Conservation (phyloP, 768 basidiomycete species). For the Leucocoprinus leucothites region DNA sequence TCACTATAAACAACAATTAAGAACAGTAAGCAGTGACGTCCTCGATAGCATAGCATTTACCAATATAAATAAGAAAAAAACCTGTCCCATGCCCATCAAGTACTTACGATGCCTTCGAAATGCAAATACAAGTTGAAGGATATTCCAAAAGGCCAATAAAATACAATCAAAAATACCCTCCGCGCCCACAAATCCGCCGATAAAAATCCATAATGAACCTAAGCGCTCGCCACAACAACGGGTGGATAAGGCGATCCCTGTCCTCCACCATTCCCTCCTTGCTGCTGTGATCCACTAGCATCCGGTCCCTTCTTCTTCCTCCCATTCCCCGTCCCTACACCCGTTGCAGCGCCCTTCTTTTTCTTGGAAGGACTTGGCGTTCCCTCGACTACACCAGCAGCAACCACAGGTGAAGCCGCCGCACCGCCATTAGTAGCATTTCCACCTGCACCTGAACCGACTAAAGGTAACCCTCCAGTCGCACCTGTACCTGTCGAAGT, state of each 20-base stretch:
- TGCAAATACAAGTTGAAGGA: too few relatives aligned
- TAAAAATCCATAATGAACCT: too few relatives aligned
- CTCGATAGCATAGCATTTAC: background rate
- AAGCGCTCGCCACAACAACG: constrained; percentile 28
- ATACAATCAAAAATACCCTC: too few relatives aligned
- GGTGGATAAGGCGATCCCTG: constrained; percentile 20
- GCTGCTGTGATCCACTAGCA: constrained; percentile 3
- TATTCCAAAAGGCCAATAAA: too few relatives aligned
- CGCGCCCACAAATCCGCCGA: too few relatives aligned
- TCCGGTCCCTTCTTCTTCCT: constrained; percentile 41
- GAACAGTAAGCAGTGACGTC: too few relatives aligned
- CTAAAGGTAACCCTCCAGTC: too few relatives aligned
- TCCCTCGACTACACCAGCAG: constrained; percentile 13
- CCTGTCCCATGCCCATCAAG: too few relatives aligned
- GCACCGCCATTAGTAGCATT: constrained; percentile 20
- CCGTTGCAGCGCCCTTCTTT: constrained; percentile 30
- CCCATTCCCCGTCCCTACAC: constrained; percentile 42
- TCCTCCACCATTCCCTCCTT: constrained; percentile 16
- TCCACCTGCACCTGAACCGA: constrained; percentile 21
- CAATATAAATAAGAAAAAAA: too few relatives aligned
- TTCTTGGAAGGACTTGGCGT: constrained; percentile 37
- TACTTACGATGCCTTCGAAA: too few relatives aligned
- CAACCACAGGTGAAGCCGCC: constrained; percentile 12
- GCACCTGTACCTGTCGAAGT: constrained; percentile 20
- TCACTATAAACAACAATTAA: too few relatives aligned